These are phyloP conservation scores for Neovahlkampfia damariscottae DNA, from an alignment of 78 protist species.

Conservation along the genomic window DNA sequence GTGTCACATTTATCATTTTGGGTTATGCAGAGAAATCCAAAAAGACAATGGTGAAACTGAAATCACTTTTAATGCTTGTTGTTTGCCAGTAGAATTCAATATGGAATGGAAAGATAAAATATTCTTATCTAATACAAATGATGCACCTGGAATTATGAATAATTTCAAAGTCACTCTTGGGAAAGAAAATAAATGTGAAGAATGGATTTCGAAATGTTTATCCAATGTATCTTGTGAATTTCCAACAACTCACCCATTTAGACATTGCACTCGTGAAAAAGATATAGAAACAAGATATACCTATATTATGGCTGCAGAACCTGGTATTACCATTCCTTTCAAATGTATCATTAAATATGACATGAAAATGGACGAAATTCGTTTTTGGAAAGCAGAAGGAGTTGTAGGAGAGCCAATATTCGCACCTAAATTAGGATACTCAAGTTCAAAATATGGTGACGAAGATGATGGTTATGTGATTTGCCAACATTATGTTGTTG, in stretches of 20 bases:
- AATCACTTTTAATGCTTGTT: conserved; percentile 7
- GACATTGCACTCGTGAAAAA: conserved; percentile 5
- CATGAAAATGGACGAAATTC: background rate
- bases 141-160: conserved; percentile 8
- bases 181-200: background rate
- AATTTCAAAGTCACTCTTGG: background rate
- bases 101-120: conserved; percentile 8
- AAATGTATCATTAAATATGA: conserved; percentile 1
- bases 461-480: conserved; percentile 26
- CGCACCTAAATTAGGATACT: conserved; percentile 8
- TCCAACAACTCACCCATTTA: background rate
- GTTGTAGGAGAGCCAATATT: conserved; percentile 13
- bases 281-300: background rate
- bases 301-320: conserved; percentile 8
- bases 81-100: background rate
- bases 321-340: conserved; percentile 6
- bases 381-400: conserved; percentile 1
- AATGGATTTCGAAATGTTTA: too few relatives aligned
- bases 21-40: background rate
- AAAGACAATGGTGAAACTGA: background rate
- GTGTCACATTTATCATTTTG: conserved; percentile 17
- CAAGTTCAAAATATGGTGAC: background rate
- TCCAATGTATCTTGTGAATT: conserved; percentile 10
- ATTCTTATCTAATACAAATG: conserved; percentile 2
- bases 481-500: background rate